phyloP scores from a whole-genome alignment of 2,329 filamentous ascomycete species.

The Mariannaea sp. region DNA sequence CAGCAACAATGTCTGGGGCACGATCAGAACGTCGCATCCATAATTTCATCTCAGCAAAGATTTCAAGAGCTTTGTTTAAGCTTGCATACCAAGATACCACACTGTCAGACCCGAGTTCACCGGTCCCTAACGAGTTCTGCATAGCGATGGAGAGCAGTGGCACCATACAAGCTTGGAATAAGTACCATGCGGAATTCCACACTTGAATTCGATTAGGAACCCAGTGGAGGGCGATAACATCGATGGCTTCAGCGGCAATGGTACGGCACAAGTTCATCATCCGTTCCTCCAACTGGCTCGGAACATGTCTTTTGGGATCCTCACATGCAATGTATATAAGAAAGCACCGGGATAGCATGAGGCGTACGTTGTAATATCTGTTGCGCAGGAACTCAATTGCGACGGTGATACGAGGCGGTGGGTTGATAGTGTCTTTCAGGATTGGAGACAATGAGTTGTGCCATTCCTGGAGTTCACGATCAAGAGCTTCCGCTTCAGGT shows the following conservation, averaged over 20 bases:
- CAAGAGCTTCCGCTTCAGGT: conserved; percentile 36
- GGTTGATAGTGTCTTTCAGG: conserved; percentile 30
- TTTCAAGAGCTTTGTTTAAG: conserved; percentile 11
- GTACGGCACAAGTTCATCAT: conserved; percentile 34
- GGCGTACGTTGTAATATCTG: conserved; percentile 39
- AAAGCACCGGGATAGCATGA: conserved; percentile 33
- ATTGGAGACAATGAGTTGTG: conserved; percentile 30
- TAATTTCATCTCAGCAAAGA: conserved; percentile 14
- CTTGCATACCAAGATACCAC: conserved; percentile 2
- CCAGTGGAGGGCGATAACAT: conserved; percentile 41
- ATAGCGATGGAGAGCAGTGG: conserved; percentile 39
- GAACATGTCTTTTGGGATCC: conserved; percentile 24
- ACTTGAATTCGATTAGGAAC: conserved; percentile 40
- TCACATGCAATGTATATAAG: conserved; percentile 25
- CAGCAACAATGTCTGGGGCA: conserved; percentile 12
- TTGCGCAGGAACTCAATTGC: conserved; percentile 39
- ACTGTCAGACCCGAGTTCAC: neutral
- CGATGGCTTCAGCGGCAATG: conserved; percentile 39
- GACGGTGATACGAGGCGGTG: conserved; percentile 34
- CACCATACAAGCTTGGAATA: conserved; percentile 42
- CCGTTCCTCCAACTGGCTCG: conserved; percentile 18
- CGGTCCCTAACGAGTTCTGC: conserved; percentile 16
- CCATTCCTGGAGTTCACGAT: conserved; percentile 37
- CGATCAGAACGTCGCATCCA: conserved; percentile 18
- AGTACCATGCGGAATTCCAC: conserved; percentile 42